phyloP scores from a whole-genome alignment of 495 filamentous ascomycete genomes.

The Bryoglossum gracile region DNA sequence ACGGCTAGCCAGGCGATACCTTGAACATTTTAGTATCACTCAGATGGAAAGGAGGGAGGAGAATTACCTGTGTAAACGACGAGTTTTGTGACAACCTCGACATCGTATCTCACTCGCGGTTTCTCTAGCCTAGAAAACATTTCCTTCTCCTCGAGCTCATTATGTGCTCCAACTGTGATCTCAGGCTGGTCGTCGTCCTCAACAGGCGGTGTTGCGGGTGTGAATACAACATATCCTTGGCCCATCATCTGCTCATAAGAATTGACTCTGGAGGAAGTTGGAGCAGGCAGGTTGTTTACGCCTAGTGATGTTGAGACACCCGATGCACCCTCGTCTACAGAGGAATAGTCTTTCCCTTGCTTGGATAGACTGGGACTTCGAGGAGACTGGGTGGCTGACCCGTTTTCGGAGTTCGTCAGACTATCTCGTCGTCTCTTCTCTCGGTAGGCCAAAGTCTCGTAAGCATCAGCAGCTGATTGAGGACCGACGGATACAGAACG shows the following conservation, averaged over 20 bases:
- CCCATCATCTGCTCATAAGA: slow-evolving; percentile 69
- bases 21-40: slow-evolving; percentile 3
- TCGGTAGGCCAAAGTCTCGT: slow-evolving; percentile 90
- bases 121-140: slow-evolving; percentile 79
- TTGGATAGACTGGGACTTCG: not conserved
- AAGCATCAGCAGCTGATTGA: slow-evolving; percentile 91
- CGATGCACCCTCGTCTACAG: slow-evolving; percentile 14
- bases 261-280: slow-evolving; percentile 35
- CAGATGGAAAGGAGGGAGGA: not conserved
- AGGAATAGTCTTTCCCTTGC: slow-evolving; percentile 1
- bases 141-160: slow-evolving; percentile 60
- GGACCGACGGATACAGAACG: slow-evolving; percentile 88
- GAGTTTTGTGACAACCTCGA: slow-evolving; percentile 93
- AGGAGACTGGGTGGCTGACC: not conserved
- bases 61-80: slow-evolving; percentile 85
- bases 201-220: slow-evolving; percentile 30
- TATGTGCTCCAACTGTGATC: slow-evolving; percentile 34
- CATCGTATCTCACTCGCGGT: slow-evolving; percentile 89
- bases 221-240: slow-evolving; percentile 38
- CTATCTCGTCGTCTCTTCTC: slow-evolving; percentile 73
- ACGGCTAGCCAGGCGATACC: slow-evolving; percentile 70
- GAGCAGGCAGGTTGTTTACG: slow-evolving; percentile 14
- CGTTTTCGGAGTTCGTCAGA: slow-evolving; percentile 13
- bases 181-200: slow-evolving; percentile 23
- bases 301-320: slow-evolving; percentile 18